phyloP scores from a whole-genome alignment of 2,329 filamentous ascomycete genomes.

The Aspergillus luchuensis region DNA sequence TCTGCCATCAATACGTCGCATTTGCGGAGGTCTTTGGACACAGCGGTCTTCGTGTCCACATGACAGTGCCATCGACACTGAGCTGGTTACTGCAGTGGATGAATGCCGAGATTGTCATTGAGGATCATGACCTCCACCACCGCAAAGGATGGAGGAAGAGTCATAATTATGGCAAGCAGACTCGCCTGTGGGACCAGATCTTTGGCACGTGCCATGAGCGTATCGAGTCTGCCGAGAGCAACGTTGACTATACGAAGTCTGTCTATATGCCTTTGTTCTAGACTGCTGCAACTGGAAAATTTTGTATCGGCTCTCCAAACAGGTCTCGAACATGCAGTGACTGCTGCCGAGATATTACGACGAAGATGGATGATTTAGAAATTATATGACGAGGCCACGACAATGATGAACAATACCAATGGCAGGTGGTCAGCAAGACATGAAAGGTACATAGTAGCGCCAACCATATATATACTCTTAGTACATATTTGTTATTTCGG shows the following conservation, averaged over 20 bases:
- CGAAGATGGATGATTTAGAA: too few species aligned
- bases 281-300: too few species aligned
- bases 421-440: too few species aligned
- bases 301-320: too few species aligned
- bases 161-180: slow-evolving; percentile 24
- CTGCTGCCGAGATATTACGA: too few species aligned
- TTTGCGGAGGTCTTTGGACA: slow-evolving; percentile 21
- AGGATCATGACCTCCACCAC: slow-evolving; percentile 23
- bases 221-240: slow-evolving; percentile 14
- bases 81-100: slow-evolving; percentile 15
- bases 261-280: slow-evolving; percentile 15
- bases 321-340: too few species aligned
- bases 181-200: slow-evolving; percentile 23
- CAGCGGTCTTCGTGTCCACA: slow-evolving; percentile 19
- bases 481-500: too few species aligned
- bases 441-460: too few species aligned
- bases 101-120: slow-evolving; percentile 20
- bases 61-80: slow-evolving; percentile 11
- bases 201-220: slow-evolving; percentile 19
- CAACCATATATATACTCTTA: too few species aligned
- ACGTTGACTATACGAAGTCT: slow-evolving; percentile 19
- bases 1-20: slow-evolving; percentile 20
- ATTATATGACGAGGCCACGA: too few species aligned
- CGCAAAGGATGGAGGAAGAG: slow-evolving; percentile 22
- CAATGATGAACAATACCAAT: too few species aligned